A percentile compares a stretch with the other conserved stretches of the same genome.
phyloP scores from a whole-genome alignment of 768 basidiomycete species.

The Udeniomyces megalosporus region DNA sequence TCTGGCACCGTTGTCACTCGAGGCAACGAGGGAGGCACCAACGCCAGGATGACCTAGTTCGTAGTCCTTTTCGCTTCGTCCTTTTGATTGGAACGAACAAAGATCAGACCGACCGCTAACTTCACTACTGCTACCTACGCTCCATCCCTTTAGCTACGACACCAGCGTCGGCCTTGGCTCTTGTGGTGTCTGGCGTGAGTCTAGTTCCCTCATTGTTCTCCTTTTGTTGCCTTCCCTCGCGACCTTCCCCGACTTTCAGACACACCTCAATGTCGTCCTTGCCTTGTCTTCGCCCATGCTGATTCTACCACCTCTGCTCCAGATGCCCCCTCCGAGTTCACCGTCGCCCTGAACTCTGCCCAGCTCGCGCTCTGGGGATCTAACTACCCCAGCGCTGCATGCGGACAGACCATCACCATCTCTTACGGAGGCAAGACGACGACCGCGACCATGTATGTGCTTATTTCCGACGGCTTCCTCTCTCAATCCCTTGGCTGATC shows the following conservation, averaged over 20 bases:
- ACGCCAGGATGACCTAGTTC: too few species aligned
- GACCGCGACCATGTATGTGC: neutral
- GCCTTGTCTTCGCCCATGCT: too few species aligned
- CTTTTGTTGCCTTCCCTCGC: too few species aligned
- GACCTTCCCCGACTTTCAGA: too few species aligned
- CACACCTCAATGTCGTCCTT: too few species aligned
- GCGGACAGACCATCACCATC: conserved; percentile 5
- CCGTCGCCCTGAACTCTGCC: conserved; percentile 13
- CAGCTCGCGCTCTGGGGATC: neutral
- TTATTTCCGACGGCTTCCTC: neutral
- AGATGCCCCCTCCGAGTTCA: conserved; percentile 1
- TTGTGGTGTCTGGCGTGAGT: conserved; percentile 5
- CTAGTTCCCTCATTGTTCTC: neutral
- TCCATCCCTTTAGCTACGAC: neutral
- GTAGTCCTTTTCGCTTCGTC: too few species aligned
- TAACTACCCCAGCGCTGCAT: conserved; percentile 3
- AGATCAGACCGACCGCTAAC: too few species aligned
- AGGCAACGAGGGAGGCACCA: too few species aligned
- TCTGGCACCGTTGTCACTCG: too few species aligned
- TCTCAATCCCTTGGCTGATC: neutral
- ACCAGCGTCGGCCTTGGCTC: conserved; percentile 9
- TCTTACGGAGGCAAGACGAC: conserved; percentile 13
- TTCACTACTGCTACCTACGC: too few species aligned
- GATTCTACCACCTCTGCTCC: too few species aligned
- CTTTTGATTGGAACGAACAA: too few species aligned